A percentile compares a stretch with the other conserved stretches of the same genome.
phyloP scores from a whole-genome alignment of 345 rosid genomes.

The Bretschneidera sinensis region DNA sequence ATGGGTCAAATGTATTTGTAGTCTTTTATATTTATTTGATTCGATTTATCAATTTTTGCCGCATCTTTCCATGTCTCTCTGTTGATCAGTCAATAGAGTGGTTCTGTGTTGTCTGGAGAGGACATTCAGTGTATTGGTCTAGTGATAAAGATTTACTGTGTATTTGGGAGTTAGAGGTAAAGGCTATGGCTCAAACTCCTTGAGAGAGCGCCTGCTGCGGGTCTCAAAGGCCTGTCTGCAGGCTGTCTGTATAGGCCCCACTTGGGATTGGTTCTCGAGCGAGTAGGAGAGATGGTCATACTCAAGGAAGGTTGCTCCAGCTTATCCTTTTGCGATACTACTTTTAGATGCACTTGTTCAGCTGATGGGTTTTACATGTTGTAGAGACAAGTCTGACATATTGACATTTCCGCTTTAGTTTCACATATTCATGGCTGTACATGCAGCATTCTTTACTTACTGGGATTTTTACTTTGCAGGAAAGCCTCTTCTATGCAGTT shows the following conservation, averaged over 20 bases:
- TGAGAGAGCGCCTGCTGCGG: too few species aligned
- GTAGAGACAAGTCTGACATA: too few species aligned
- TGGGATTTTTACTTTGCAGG: constrained; percentile 50
- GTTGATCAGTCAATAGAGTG: neutral
- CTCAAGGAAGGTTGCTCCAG: too few species aligned
- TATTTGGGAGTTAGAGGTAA: too few species aligned
- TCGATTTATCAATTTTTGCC: neutral
- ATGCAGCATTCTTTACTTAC: constrained; percentile 12
- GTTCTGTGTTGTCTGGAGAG: constrained; percentile 1
- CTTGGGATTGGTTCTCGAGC: too few species aligned
- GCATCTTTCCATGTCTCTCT: neutral
- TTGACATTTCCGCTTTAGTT: too few species aligned
- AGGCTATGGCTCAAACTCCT: too few species aligned
- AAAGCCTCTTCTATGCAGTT: constrained; percentile 86
- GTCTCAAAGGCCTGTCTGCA: too few species aligned
- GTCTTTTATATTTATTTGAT: neutral
- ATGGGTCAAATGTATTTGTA: constrained; percentile 22
- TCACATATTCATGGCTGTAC: neutral
- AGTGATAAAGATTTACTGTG: neutral
- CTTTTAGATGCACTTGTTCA: neutral
- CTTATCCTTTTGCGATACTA: too few species aligned
- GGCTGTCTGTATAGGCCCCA: too few species aligned
- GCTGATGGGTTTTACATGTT: too few species aligned
- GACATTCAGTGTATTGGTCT: neutral
- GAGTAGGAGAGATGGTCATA: too few species aligned